phyloP scores from a whole-genome alignment of 1,284 basidiomycete species.

The Microbotryum intermedium region DNA sequence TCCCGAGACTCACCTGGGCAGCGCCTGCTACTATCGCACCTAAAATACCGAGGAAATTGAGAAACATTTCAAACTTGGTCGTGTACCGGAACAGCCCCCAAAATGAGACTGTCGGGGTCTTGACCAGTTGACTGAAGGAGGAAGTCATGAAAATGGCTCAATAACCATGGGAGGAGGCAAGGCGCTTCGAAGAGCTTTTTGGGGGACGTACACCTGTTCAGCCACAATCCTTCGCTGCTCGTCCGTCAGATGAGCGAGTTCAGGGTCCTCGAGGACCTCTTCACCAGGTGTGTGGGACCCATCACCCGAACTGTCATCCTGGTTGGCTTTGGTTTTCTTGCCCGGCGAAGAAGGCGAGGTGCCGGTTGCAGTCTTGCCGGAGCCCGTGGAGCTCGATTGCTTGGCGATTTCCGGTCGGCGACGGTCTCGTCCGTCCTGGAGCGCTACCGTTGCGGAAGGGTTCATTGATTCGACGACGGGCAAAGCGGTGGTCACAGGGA shows the following conservation, averaged over 20 bases:
- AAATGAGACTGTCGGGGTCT: slow-evolving; percentile 5
- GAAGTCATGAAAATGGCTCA: neutral
- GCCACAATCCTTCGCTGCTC: slow-evolving; percentile 19
- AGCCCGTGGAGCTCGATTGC: too few species aligned
- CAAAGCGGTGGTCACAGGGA: too few species aligned
- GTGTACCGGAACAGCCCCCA: slow-evolving; percentile 13
- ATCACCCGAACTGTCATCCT: too few species aligned
- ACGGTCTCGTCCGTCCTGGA: too few species aligned
- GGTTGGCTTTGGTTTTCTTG: too few species aligned
- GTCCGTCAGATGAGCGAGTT: slow-evolving; percentile 16
- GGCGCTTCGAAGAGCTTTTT: neutral
- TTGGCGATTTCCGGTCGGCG: too few species aligned
- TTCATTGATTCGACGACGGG: too few species aligned
- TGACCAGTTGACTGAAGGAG: neutral
- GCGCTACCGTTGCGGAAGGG: too few species aligned
- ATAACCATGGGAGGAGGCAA: neutral
- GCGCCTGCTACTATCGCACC: slow-evolving; percentile 14
- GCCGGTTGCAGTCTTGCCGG: too few species aligned
- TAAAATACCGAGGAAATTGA: slow-evolving; percentile 29
- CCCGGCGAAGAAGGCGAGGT: too few species aligned
- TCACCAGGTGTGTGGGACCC: too few species aligned
- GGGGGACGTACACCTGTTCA: slow-evolving; percentile 22
- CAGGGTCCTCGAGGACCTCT: slow-evolving; percentile 14
- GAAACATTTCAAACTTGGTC: slow-evolving; percentile 21
- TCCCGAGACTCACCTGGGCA: neutral